Evolutionary conservation across 2,329 filamentous ascomycete species (phyloP).

Genomic region (Herpotrichia juniperi): DNA sequence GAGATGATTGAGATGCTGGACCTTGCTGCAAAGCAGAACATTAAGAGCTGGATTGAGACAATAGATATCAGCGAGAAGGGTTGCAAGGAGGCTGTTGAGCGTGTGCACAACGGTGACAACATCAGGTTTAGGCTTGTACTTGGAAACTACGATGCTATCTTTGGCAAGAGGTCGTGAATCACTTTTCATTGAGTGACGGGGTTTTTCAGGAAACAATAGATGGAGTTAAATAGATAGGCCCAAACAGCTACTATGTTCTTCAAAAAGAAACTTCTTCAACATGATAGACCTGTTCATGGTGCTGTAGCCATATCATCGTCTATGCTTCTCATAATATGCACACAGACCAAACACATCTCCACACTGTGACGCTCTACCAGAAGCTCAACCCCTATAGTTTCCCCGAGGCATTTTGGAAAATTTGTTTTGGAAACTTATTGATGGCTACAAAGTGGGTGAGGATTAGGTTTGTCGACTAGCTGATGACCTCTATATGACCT

Average conservation of each 20-base stretch:
- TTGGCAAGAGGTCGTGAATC: conserved; percentile 56
- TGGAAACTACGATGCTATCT: conserved; percentile 70
- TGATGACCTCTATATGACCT: too few species aligned
- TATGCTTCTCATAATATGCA: conserved; percentile 27
- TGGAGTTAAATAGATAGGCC: conserved; percentile 1
- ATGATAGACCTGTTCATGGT: background rate
- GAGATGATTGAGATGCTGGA: conserved; percentile 60
- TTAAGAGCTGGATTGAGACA: conserved; percentile 64
- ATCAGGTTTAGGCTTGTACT: conserved; percentile 76
- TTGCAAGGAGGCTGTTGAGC: conserved; percentile 71
- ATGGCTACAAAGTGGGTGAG: too few species aligned
- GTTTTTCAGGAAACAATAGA: background rate
- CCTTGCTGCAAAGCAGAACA: conserved; percentile 57
- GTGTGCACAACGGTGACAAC: conserved; percentile 70
- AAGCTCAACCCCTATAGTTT: too few species aligned
- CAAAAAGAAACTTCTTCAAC: too few species aligned
- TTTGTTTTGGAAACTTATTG: too few species aligned
- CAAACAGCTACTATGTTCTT: background rate
- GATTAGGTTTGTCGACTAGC: too few species aligned
- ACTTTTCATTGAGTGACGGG: background rate
- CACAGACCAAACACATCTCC: too few species aligned
- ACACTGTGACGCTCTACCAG: too few species aligned
- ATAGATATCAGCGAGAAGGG: conserved; percentile 75
- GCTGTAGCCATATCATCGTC: too few species aligned
- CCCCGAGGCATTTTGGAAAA: too few species aligned